A percentile compares a stretch with the other conserved stretches of the same genome.
Conservation (phyloP, 768 basidiomycete genomes). For the Mycena olivaceomarginata region DNA sequence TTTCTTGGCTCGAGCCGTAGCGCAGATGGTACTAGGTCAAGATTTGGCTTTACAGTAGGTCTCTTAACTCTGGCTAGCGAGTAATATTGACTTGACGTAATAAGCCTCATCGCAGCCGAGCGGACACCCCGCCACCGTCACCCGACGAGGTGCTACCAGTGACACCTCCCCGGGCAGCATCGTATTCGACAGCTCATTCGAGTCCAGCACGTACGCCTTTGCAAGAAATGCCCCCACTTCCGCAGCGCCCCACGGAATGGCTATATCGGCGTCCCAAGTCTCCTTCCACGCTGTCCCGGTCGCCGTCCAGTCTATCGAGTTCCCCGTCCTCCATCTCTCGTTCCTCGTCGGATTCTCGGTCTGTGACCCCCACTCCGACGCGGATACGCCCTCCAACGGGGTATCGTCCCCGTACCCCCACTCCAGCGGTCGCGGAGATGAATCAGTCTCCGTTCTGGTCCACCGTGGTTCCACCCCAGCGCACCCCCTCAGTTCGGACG, state of each 20-base stretch:
- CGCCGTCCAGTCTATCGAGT: constrained; percentile 43
- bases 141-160: constrained; percentile 35
- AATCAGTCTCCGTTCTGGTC: constrained; percentile 45
- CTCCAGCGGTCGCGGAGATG: constrained; percentile 41
- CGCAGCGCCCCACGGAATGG: constrained; percentile 62
- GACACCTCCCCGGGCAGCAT: constrained; percentile 39
- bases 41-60: constrained; percentile 42
- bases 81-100: constrained; percentile 21
- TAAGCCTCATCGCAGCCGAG: constrained; percentile 25
- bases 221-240: constrained; percentile 48
- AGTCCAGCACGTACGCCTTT: constrained; percentile 45
- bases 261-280: constrained; percentile 67
- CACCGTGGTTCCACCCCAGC: constrained; percentile 38
- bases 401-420: constrained; percentile 51
- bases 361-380: constrained; percentile 50
- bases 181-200: constrained; percentile 34
- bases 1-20: constrained; percentile 44
- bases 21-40: constrained; percentile 30
- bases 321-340: constrained; percentile 43
- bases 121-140: constrained; percentile 40
- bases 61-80: constrained; percentile 28
- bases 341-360: constrained; percentile 46
- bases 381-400: constrained; percentile 53
- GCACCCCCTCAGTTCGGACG: constrained; percentile 37
- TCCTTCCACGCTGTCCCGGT: constrained; percentile 47